Evolutionary conservation across 805 yeast genomes (phyloP).

Genomic region (Clavispora asparagi): DNA sequence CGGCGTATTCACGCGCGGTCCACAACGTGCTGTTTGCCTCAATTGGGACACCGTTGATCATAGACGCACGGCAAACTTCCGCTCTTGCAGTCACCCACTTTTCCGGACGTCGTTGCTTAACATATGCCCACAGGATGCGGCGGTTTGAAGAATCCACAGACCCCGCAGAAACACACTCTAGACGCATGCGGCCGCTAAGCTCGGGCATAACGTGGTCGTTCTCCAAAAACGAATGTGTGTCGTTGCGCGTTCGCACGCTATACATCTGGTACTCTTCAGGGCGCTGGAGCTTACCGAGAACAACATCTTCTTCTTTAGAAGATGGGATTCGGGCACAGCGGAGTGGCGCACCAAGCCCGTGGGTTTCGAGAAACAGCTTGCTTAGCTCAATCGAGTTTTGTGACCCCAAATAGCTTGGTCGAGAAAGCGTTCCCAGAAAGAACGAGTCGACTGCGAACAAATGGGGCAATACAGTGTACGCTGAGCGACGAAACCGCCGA

Average conservation of each 20-base stretch:
- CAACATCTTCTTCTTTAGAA: constrained; percentile 21
- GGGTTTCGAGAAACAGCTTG: constrained; percentile 21
- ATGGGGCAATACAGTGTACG: constrained; percentile 31
- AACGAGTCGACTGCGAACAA: constrained; percentile 43
- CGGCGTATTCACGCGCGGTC: constrained; percentile 22
- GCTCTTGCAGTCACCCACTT: constrained; percentile 1
- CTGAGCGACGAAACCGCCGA: constrained; percentile 27
- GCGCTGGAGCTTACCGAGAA: constrained; percentile 24
- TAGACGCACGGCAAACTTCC: constrained; percentile 21
- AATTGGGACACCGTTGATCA: constrained; percentile 30
- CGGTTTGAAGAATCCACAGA: constrained; percentile 36
- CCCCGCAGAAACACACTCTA: constrained; percentile 43
- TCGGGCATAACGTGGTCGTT: constrained; percentile 36
- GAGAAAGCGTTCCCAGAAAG: constrained; percentile 34
- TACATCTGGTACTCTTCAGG: constrained; percentile 23
- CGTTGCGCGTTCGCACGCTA: constrained; percentile 6
- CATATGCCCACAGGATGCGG: constrained; percentile 22
- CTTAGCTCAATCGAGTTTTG: constrained; percentile 26
- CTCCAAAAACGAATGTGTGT: constrained; percentile 3
- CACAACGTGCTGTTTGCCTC: constrained; percentile 21
- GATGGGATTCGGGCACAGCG: constrained; percentile 22
- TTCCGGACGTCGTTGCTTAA: constrained; percentile 6
- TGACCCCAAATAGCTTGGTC: constrained; percentile 32
- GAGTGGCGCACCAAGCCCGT: constrained; percentile 20
- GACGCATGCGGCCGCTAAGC: constrained; percentile 37